phyloP scores from a whole-genome alignment of 805 yeast genomes.

The Candida germanica region DNA sequence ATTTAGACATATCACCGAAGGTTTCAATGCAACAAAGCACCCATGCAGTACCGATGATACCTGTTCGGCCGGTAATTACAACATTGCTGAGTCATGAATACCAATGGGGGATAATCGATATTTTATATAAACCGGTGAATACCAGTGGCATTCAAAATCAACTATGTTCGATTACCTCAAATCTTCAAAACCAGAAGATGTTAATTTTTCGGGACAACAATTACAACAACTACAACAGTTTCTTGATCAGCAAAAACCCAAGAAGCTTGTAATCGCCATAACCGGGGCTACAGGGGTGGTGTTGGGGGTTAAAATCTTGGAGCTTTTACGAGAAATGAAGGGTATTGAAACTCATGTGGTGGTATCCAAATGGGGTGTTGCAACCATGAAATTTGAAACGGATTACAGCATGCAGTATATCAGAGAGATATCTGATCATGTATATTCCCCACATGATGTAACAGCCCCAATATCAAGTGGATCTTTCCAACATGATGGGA shows the following conservation, averaged over 20 bases:
- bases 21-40: too few species aligned
- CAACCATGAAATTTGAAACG: conserved; percentile 26
- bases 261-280: conserved; percentile 22
- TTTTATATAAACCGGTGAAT: too few species aligned
- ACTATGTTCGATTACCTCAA: too few species aligned
- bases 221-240: background rate
- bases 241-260: conserved; percentile 7
- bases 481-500: conserved; percentile 26
- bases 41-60: too few species aligned
- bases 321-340: conserved; percentile 13
- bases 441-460: conserved; percentile 21
- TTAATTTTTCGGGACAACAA: background rate
- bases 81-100: too few species aligned
- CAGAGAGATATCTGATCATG: conserved; percentile 13
- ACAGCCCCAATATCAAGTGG: conserved; percentile 25
- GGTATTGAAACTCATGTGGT: conserved; percentile 22
- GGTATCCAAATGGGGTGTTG: conserved; percentile 26
- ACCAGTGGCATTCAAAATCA: too few species aligned
- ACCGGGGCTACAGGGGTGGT: conserved; percentile 26
- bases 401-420: conserved; percentile 18
- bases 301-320: conserved; percentile 19
- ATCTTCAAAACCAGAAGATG: background rate
- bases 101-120: too few species aligned
- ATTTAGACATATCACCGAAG: too few species aligned
- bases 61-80: too few species aligned